A percentile compares a stretch with the other conserved stretches of the same genome.
phyloP scores from a whole-genome alignment of 1,284 basidiomycete genomes.

The Ustilago shanxiensis region DNA sequence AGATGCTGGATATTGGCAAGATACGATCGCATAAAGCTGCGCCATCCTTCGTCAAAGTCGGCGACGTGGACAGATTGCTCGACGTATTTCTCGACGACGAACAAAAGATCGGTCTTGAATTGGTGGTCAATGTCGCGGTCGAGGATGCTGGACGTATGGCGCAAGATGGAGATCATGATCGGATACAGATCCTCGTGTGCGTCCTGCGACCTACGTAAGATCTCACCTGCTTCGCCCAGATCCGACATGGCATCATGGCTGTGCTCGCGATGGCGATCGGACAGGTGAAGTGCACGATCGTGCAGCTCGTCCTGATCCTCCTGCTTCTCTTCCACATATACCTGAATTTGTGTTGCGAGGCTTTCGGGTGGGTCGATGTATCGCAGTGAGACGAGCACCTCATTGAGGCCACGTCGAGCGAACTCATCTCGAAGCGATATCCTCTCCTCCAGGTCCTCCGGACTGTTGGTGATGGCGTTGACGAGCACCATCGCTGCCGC shows the following conservation, averaged over 20 bases:
- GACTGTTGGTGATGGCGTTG: conserved; percentile 83
- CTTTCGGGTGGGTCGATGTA: conserved; percentile 82
- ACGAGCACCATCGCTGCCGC: conserved; percentile 80
- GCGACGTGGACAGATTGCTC: conserved; percentile 75
- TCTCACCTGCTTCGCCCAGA: conserved; percentile 49
- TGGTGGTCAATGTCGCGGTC: conserved; percentile 76
- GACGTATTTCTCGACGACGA: conserved; percentile 79
- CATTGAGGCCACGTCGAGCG: conserved; percentile 82
- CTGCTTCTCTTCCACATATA: conserved; percentile 87
- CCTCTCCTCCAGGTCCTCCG: conserved; percentile 82
- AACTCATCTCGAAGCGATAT: conserved; percentile 84
- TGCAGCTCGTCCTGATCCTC: conserved; percentile 85
- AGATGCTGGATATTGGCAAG: conserved; percentile 77
- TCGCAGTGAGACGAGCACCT: conserved; percentile 81
- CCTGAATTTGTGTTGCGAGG: conserved; percentile 80
- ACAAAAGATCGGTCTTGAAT: conserved; percentile 77
- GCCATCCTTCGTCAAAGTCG: conserved; percentile 80
- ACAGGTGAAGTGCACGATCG: conserved; percentile 41
- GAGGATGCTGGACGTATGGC: conserved; percentile 75
- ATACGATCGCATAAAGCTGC: conserved; percentile 76
- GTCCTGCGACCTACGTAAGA: conserved; percentile 44
- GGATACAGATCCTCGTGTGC: conserved; percentile 66
- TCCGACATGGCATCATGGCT: conserved; percentile 26
- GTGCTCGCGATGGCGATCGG: conserved; percentile 27
- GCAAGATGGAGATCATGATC: conserved; percentile 71